These are phyloP conservation scores for Hypoxylon sp. DNA, from an alignment of 2,329 filamentous ascomycete species.

Conservation along the genomic window DNA sequence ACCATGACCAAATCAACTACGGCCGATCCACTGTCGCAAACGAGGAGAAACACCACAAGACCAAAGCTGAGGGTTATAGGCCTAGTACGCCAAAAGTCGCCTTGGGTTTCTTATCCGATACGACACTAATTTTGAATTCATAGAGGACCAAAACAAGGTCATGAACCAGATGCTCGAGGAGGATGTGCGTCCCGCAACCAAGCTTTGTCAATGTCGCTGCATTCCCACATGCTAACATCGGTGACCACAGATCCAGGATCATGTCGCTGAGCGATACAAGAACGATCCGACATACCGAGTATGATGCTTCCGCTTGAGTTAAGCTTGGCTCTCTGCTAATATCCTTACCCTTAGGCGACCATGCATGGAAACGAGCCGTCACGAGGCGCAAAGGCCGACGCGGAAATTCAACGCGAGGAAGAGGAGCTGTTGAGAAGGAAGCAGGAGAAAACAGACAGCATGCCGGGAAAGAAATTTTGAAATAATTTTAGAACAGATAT, in stretches of 20 bases:
- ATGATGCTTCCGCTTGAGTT: too few species aligned
- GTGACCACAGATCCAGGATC: slow-evolving; percentile 29
- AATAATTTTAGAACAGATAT: too few species aligned
- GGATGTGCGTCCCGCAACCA: slow-evolving; percentile 32
- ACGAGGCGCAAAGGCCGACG: slow-evolving; percentile 39
- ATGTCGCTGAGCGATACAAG: slow-evolving; percentile 40
- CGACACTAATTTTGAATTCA: background rate
- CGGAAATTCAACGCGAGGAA: slow-evolving; percentile 43
- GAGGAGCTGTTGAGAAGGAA: slow-evolving; percentile 41
- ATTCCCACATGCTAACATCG: slow-evolving; percentile 10
- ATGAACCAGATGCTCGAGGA: slow-evolving; percentile 41
- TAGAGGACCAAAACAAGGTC: slow-evolving; percentile 38
- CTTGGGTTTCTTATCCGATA: background rate
- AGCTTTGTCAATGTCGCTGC: background rate
- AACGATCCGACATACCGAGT: slow-evolving; percentile 40
- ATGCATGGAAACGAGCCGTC: slow-evolving; percentile 43
- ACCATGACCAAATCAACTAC: slow-evolving; percentile 39
- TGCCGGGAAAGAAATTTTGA: slow-evolving; percentile 37
- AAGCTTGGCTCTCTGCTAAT: background rate
- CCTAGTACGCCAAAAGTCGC: slow-evolving; percentile 31
- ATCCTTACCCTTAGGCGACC: slow-evolving; percentile 32
- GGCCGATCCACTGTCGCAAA: slow-evolving; percentile 25
- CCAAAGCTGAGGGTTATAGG: slow-evolving; percentile 39
- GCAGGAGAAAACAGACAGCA: slow-evolving; percentile 37
- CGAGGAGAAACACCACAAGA: slow-evolving; percentile 37